Evolutionary conservation across 2,329 filamentous ascomycete species (phyloP), one percentile per base, ranked within the genome.

Genomic region (Corniculantispora saksenae): DNA sequence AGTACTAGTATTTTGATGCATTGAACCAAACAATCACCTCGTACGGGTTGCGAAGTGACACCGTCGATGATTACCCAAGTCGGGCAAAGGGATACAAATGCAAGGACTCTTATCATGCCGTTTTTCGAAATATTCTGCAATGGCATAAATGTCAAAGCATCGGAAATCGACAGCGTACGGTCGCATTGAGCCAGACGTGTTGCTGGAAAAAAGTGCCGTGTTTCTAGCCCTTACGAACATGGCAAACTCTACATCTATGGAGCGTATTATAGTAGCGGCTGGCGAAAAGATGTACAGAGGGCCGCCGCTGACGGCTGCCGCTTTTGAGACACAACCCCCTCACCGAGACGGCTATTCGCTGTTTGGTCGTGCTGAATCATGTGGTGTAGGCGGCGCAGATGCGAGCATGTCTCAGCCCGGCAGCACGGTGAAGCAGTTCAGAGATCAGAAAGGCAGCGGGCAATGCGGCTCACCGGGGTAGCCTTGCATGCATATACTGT

Each of bases 381-480:
- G 47, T 43, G 43, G 56, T 21, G 13, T 13, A 17, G 32, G 47
- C 25, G 47, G 59, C 50, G 51, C 50, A 45, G 50, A 55, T 54
- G 40, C 13, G 47, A 55, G 40, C 50, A 45, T 25, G 40, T 62
- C 51, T 48, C 29, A 57, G 38, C 21, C 35, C 32, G 40, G 60
- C 23, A 32, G 32, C 27, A 21, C 27, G 61, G 51, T 48, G 61
- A 63, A 57, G 61, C 50, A 62, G 48, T 55, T 55, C 60, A 45
- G 43, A 40, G 27, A 62, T 21, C 47, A 27, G 32, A 53, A 27
- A 29, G 23, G n/a, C 29, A 43, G 12, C 17, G 43, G 45, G 27
- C 19, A 55, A 47, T 62, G 60, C 50, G 53, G 51, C 27, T 55
- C 50, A 47, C 50, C 25, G 50, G 60, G 61, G 53, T 50, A 63